These are phyloP conservation scores for Posidonia australis DNA, from an alignment of 106 monocot genomes.

Conservation along the genomic window DNA sequence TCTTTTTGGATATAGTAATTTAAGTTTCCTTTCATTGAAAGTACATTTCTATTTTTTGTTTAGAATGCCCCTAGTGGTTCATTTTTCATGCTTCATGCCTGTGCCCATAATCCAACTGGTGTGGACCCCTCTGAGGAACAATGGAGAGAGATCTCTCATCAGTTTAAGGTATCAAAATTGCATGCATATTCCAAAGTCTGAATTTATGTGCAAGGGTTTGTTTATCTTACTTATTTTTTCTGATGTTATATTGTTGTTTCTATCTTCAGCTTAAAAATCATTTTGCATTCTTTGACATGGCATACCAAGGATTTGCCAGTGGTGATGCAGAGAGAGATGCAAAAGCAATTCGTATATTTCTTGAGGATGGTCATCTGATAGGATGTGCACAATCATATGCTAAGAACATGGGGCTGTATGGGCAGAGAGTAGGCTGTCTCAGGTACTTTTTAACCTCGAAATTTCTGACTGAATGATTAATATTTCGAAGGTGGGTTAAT, in stretches of 20 bases:
- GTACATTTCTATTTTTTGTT: neutral
- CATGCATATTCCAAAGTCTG: neutral
- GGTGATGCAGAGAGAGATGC: conserved; percentile 96
- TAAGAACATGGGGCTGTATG: conserved; percentile 99
- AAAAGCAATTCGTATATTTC: conserved; percentile 90
- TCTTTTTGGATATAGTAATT: neutral
- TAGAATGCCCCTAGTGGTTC: conserved; percentile 98
- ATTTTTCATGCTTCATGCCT: conserved; percentile 98
- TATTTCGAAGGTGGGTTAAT: too few species aligned
- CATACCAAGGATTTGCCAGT: conserved; percentile 99
- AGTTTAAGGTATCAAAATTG: conserved; percentile 62
- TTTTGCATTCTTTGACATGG: conserved; percentile 99
- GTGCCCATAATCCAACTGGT: conserved; percentile 98
- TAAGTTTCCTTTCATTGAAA: neutral
- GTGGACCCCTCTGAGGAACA: conserved; percentile 98
- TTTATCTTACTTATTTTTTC: neutral
- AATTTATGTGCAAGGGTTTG: neutral
- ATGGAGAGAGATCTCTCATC: conserved; percentile 93
- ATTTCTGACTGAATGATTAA: too few species aligned
- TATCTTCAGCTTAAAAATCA: conserved; percentile 72
- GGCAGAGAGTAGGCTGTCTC: conserved; percentile 91
- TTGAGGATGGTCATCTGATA: conserved; percentile 94
- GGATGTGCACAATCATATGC: conserved; percentile 99
- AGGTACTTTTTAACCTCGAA: conserved; percentile 52
- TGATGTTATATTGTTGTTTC: neutral